These are phyloP conservation scores for Leccinum disarticulatum DNA, from an alignment of 768 basidiomycete genomes.

Conservation along the genomic window DNA sequence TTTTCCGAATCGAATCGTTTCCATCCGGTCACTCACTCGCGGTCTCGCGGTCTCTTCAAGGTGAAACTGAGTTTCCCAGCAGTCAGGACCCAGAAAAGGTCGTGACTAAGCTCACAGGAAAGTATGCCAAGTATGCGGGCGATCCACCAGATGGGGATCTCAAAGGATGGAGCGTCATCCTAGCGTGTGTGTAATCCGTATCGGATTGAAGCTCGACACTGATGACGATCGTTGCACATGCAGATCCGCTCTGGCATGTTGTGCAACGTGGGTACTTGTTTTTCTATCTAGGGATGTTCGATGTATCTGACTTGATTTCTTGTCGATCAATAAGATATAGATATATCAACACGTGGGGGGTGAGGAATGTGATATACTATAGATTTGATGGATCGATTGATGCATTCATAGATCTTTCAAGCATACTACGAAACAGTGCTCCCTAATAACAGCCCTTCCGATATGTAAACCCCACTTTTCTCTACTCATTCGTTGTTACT, in stretches of 20 bases:
- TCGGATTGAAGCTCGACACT: not conserved
- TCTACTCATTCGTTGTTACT: not conserved
- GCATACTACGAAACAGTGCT: too few relatives aligned
- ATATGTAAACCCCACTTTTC: too few relatives aligned
- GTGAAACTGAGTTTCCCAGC: not conserved
- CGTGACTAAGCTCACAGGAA: not conserved
- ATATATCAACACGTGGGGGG: slow-evolving; percentile 52
- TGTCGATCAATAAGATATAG: slow-evolving; percentile 39
- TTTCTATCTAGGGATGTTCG: not conserved
- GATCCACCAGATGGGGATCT: slow-evolving; percentile 33
- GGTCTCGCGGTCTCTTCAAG: slow-evolving; percentile 5
- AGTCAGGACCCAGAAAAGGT: slow-evolving; percentile 8
- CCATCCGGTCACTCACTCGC: not conserved
- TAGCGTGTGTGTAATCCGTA: slow-evolving; percentile 19
- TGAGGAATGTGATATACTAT: too few relatives aligned
- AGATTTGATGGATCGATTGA: too few relatives aligned
- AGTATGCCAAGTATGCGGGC: slow-evolving; percentile 20
- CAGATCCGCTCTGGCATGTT: slow-evolving; percentile 30
- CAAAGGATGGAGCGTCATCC: slow-evolving; percentile 32
- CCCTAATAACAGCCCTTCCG: too few relatives aligned
- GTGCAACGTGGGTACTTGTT: slow-evolving; percentile 38
- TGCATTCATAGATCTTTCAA: too few relatives aligned
- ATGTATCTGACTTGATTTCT: not conserved
- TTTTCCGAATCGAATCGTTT: not conserved
- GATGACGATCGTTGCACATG: not conserved